These are phyloP conservation scores for Paraphaeosphaeria sporulosa DNA, from an alignment of 2,329 filamentous ascomycete genomes.

Conservation along the genomic window DNA sequence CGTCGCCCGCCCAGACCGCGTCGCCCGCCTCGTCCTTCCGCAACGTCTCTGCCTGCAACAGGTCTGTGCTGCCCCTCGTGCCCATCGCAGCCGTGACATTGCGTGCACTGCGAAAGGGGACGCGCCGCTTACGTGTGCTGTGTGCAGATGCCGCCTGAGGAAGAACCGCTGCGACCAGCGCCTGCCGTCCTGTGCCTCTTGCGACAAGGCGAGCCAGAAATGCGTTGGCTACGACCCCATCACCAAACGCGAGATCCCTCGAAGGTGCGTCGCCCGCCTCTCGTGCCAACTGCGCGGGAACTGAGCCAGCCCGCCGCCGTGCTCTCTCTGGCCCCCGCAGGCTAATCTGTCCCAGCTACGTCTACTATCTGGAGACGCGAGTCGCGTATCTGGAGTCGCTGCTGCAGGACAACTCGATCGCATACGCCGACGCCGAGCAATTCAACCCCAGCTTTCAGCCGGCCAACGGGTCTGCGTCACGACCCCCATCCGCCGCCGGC, in stretches of 20 bases:
- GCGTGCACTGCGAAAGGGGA: background rate
- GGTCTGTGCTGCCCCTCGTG: slow-evolving; percentile 16
- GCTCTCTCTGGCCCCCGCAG: slow-evolving; percentile 7
- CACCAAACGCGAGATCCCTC: slow-evolving; percentile 92
- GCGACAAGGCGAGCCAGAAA: slow-evolving; percentile 88
- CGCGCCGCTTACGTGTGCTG: slow-evolving; percentile 10
- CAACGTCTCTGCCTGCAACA: slow-evolving; percentile 88
- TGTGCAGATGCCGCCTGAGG: slow-evolving; percentile 72
- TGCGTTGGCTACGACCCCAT: slow-evolving; percentile 97
- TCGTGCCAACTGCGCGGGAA: slow-evolving; percentile 1
- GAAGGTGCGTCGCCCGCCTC: slow-evolving; percentile 58
- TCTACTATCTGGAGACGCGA: slow-evolving; percentile 91
- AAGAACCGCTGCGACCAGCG: slow-evolving; percentile 97
- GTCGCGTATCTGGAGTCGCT: slow-evolving; percentile 83
- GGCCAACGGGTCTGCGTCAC: slow-evolving; percentile 40
- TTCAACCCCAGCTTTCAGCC: slow-evolving; percentile 60
- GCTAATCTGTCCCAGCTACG: slow-evolving; percentile 68
- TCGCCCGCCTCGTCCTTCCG: slow-evolving; percentile 50
- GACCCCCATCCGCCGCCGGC: slow-evolving; percentile 24
- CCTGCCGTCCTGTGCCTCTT: slow-evolving; percentile 87
- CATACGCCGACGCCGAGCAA: slow-evolving; percentile 73
- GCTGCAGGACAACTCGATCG: slow-evolving; percentile 72
- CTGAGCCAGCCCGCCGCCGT: background rate
- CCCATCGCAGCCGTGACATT: background rate
- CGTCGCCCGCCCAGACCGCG: slow-evolving; percentile 39